Evolutionary conservation across 2,329 filamentous ascomycete species (phyloP), one percentile per base, ranked within the genome.

Genomic region (Lecanosticta acicola): DNA sequence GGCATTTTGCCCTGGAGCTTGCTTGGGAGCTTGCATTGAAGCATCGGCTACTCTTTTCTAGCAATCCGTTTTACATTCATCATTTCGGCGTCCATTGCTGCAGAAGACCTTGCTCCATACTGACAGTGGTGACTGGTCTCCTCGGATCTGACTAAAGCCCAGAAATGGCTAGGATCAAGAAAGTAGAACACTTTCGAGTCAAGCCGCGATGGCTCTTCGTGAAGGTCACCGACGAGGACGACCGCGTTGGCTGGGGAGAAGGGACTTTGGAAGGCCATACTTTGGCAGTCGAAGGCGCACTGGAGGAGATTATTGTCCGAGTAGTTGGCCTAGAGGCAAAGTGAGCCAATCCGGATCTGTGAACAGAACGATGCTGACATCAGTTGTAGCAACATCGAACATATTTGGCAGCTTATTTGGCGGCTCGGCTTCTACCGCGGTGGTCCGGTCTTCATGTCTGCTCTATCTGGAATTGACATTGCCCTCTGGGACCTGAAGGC

Each of bases 391-490:
- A 80, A 87, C 39, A 89, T 90, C 53, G 85, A 90, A 61, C 81
- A 87, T 52, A 83, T 90, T 47, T 90, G 86, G 86, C 85, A 88
- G 62, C 75, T 77, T 53, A 78, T 79, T 19, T 89, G 81, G 77
- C 76, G 85, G 34, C 46, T 55, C 34, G 79, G 79, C 0, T 91
- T 90, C 65, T 90, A 90, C 64, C 75, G 86, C 20, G 85, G 85
- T 2, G 86, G 85, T 0, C 83, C 85, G 0, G 85, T 90, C 8
- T 83, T 90, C 54, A 89, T 90, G 84, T 85, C 80, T 54, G 86
- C 85, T 0, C 67, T 90, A 13, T 79, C 84, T 0, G 86, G 86
- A 2, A 79, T 90, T 41, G 85, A 90, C 59, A 90, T 90, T 62
- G 85, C 85, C 0, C 68, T 89, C 0, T 90, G 85, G 85, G 85